phyloP scores from a whole-genome alignment of 148 eudicot genomes.

The Cornus controversa region DNA sequence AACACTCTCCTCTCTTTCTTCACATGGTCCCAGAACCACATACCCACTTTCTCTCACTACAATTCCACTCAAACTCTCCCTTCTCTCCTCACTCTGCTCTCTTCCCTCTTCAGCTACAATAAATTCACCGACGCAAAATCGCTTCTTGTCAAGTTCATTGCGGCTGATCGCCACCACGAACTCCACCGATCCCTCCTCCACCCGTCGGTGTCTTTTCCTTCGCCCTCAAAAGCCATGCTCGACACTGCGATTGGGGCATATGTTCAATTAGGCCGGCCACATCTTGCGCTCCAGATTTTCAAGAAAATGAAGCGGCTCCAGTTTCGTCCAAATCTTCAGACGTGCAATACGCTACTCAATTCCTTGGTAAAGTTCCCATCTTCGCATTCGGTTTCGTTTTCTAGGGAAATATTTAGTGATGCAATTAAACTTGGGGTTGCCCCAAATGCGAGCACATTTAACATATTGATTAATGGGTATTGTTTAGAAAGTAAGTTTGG shows the following conservation, averaged over 20 bases:
- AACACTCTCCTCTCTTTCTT: constrained; percentile 38
- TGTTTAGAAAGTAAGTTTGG: constrained; percentile 49
- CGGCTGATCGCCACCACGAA: constrained; percentile 39
- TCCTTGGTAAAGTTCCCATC: constrained; percentile 59
- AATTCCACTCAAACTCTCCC: constrained; percentile 26
- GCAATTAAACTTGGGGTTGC: constrained; percentile 40
- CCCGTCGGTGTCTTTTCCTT: constrained; percentile 38
- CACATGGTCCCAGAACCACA: constrained; percentile 32
- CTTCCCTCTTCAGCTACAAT: constrained; percentile 44
- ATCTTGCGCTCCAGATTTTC: constrained; percentile 57
- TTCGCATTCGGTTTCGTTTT: constrained; percentile 25
- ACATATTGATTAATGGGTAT: constrained; percentile 68
- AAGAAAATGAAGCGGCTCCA: constrained; percentile 61
- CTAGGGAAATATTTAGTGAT: constrained; percentile 52
- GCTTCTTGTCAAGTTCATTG: constrained; percentile 41
- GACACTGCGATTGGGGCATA: constrained; percentile 65
- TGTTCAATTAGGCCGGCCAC: constrained; percentile 47
- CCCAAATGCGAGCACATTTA: constrained; percentile 56
- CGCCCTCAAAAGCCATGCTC: constrained; percentile 42
- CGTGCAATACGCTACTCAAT: constrained; percentile 60
- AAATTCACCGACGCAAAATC: constrained; percentile 66
- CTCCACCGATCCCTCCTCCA: constrained; percentile 61
- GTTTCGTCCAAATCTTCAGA: constrained; percentile 44
- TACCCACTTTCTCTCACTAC: constrained; percentile 9
- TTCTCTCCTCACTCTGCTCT: constrained; percentile 45